Evolutionary conservation across 768 basidiomycete species (phyloP).

Genomic region (Nidularia sp.): DNA sequence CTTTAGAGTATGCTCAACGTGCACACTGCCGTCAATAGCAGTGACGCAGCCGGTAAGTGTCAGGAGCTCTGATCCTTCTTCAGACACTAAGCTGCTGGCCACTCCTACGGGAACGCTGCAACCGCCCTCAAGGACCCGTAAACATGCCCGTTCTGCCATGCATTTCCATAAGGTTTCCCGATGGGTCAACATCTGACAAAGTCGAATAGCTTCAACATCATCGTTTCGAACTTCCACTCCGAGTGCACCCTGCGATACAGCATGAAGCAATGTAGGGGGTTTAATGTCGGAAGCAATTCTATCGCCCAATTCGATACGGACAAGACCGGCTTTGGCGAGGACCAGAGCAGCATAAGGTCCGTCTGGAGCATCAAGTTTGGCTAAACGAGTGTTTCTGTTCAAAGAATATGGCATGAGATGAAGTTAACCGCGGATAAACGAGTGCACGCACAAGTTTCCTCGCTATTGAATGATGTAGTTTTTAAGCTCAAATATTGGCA

Average conservation of each 20-base stretch:
- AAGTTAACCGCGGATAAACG: too few relatives aligned
- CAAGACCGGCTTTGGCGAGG: conserved; percentile 89
- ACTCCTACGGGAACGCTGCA: conserved; percentile 97
- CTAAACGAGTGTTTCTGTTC: conserved; percentile 79
- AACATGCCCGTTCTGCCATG: conserved; percentile 81
- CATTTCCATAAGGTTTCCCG: conserved; percentile 74
- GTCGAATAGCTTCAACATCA: conserved; percentile 53
- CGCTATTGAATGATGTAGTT: conserved; percentile 39
- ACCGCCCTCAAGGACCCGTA: conserved; percentile 91
- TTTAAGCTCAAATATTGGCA: neutral
- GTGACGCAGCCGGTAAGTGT: conserved; percentile 82
- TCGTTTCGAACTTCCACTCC: conserved; percentile 78
- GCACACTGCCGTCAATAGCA: conserved; percentile 65
- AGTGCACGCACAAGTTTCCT: conserved; percentile 87
- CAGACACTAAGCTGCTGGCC: conserved; percentile 41
- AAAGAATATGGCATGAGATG: conserved; percentile 33
- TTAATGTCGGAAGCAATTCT: conserved; percentile 73
- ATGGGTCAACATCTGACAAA: conserved; percentile 71
- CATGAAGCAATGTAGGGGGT: conserved; percentile 77
- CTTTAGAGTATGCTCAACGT: conserved; percentile 63
- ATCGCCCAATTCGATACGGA: conserved; percentile 69
- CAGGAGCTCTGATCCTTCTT: conserved; percentile 30
- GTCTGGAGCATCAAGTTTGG: conserved; percentile 82
- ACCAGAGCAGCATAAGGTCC: conserved; percentile 84
- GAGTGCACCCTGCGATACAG: conserved; percentile 94